Evolutionary conservation across 352 stramenopile species (phyloP).

Genomic region (Globisporangium heterothallicum): DNA sequence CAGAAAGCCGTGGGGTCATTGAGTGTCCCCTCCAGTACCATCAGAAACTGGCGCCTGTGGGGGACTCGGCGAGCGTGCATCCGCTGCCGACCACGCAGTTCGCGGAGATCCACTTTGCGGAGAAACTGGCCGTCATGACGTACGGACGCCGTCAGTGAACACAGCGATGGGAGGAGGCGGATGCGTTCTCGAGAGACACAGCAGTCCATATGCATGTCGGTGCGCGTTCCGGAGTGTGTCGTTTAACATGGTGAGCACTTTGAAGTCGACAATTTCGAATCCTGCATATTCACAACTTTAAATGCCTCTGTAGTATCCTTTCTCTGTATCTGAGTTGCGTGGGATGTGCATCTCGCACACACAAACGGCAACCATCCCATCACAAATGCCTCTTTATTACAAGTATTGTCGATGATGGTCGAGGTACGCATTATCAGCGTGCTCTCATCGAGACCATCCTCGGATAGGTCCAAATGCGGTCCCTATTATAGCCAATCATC

Average conservation of each 20-base stretch:
- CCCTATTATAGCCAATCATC: constrained; percentile 8
- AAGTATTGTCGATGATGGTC: no score
- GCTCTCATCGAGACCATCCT: neutral
- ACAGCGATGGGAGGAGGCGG: neutral
- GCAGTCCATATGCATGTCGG: neutral
- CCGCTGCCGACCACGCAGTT: constrained; percentile 35
- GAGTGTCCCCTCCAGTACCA: constrained; percentile 50
- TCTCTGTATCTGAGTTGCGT: no score
- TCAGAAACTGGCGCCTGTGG: constrained; percentile 15
- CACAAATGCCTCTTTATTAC: no score
- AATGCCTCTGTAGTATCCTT: no score
- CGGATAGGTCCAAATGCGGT: neutral
- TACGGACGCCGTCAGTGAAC: constrained; percentile 28
- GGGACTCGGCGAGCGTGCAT: constrained; percentile 40
- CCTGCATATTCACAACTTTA: no score
- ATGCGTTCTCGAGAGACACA: neutral
- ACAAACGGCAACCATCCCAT: no score
- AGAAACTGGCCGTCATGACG: constrained; percentile 52
- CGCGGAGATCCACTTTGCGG: constrained; percentile 57
- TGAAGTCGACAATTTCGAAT: no score
- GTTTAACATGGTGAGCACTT: no score
- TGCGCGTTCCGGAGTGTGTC: no score
- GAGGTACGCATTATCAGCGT: no score
- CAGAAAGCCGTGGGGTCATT: constrained; percentile 35
- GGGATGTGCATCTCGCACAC: no score